Percentiles rank a stretch among this genome's conserved stretches.
Evolutionary conservation across 768 basidiomycete genomes (phyloP).

Genomic region (Sporobolomyces roseus): DNA sequence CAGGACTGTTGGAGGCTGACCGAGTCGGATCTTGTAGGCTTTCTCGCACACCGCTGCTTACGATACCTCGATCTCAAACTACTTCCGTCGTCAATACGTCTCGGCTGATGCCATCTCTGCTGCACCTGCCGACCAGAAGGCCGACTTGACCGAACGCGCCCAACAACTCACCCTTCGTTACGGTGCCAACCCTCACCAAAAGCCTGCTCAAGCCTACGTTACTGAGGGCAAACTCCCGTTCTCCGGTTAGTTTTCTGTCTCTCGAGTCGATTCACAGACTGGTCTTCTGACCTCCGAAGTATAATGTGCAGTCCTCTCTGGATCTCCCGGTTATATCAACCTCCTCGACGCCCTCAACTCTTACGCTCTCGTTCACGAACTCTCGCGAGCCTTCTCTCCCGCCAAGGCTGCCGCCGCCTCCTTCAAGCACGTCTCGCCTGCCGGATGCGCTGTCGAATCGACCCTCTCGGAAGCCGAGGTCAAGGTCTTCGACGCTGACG

Average conservation of each 20-base stretch:
- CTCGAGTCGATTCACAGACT: not conserved
- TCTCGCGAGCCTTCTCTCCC: constrained; percentile 69
- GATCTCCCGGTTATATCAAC: constrained; percentile 98
- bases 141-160: constrained; percentile 58
- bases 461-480: constrained; percentile 73
- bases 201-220: constrained; percentile 94
- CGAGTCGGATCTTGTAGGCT: constrained; percentile 61
- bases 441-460: constrained; percentile 84
- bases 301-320: constrained; percentile 84
- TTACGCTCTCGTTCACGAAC: constrained; percentile 89
- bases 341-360: constrained; percentile 95
- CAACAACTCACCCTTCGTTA: constrained; percentile 86
- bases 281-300: too few species aligned
- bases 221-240: constrained; percentile 84
- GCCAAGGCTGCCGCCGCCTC: constrained; percentile 89
- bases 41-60: constrained; percentile 95
- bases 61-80: constrained; percentile 90
- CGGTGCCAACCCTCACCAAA: constrained; percentile 97
- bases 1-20: not conserved
- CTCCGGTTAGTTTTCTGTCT: constrained; percentile 60
- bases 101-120: constrained; percentile 58
- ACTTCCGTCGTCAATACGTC: constrained; percentile 94
- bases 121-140: constrained; percentile 59
- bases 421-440: constrained; percentile 99
- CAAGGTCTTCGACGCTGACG: constrained; percentile 92